phyloP scores from a whole-genome alignment of 768 basidiomycete species.

The Mrakia frigida region DNA sequence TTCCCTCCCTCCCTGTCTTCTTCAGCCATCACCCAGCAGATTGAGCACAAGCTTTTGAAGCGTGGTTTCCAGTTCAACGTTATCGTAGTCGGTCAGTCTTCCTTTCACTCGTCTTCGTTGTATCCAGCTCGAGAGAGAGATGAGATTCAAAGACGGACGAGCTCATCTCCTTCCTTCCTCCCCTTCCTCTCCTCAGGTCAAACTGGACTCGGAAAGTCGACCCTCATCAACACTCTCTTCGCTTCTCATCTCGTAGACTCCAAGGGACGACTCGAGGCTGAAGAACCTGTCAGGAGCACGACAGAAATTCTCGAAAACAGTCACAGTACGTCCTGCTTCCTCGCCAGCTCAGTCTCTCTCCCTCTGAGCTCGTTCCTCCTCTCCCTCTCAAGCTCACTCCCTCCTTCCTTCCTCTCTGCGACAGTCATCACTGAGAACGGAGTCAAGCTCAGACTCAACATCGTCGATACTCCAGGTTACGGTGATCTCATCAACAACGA shows the following conservation, averaged over 20 bases:
- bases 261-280: slow-evolving; percentile 82
- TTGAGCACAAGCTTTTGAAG: slow-evolving; percentile 98
- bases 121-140: not conserved
- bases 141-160: not conserved
- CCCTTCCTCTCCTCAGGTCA: slow-evolving; percentile 57
- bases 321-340: slow-evolving; percentile 61
- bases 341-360: not conserved
- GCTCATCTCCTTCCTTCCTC: not conserved
- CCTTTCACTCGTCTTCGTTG: not conserved
- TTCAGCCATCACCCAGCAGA: slow-evolving; percentile 79
- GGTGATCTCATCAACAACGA: slow-evolving; percentile 99
- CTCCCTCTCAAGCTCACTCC: not conserved
- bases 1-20: not conserved
- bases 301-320: slow-evolving; percentile 94
- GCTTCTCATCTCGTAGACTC: slow-evolving; percentile 97
- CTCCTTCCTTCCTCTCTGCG: not conserved
- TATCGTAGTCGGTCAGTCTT: slow-evolving; percentile 74
- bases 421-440: slow-evolving; percentile 94
- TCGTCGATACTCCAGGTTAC: slow-evolving; percentile 97
- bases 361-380: not conserved
- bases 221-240: slow-evolving; percentile 97
- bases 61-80: slow-evolving; percentile 99
- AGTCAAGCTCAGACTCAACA: slow-evolving; percentile 88
- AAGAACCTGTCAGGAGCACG: slow-evolving; percentile 87
- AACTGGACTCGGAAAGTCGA: slow-evolving; percentile 97